These are phyloP conservation scores for Umbelopsis sp. DNA, from an alignment of 192 early-diverging fungal species.

Conservation along the genomic window DNA sequence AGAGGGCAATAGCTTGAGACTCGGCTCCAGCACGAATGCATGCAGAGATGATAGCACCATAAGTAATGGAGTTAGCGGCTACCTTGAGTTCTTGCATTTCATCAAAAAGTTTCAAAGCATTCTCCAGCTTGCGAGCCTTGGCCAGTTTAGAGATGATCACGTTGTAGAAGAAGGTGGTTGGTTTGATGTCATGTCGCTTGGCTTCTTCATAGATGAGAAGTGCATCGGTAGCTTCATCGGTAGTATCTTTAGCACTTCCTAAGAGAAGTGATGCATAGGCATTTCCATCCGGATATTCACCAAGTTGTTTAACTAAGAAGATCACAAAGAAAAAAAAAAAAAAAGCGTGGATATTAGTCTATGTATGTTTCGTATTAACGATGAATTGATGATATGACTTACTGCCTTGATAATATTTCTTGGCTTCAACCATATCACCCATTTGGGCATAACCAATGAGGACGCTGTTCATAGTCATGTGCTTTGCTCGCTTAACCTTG, in stretches of 20 bases:
- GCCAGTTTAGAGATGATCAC: slow-evolving; percentile 59
- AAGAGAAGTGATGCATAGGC: slow-evolving; percentile 55
- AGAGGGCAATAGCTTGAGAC: slow-evolving; percentile 42
- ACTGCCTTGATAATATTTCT: slow-evolving; percentile 50
- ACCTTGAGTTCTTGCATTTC: slow-evolving; percentile 55
- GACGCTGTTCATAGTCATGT: slow-evolving; percentile 45
- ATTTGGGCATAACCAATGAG: slow-evolving; percentile 50
- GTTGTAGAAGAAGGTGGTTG: slow-evolving; percentile 59
- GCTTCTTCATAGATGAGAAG: slow-evolving; percentile 57
- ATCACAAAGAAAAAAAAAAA: too few species aligned
- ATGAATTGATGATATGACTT: background rate
- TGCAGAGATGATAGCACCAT: slow-evolving; percentile 58
- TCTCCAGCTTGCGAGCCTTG: slow-evolving; percentile 53
- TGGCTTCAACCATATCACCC: slow-evolving; percentile 51
- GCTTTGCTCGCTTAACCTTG: background rate
- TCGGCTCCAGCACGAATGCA: slow-evolving; percentile 54
- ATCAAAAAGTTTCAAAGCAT: slow-evolving; percentile 48
- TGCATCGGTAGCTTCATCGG: slow-evolving; percentile 55
- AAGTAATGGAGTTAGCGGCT: slow-evolving; percentile 56
- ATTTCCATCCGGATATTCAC: slow-evolving; percentile 48
- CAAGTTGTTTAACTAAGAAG: slow-evolving; percentile 33
- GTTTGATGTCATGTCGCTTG: slow-evolving; percentile 50
- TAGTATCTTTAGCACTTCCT: slow-evolving; percentile 46
- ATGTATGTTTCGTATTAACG: background rate
- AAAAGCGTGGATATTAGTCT: background rate